A percentile compares a stretch with the other conserved stretches of the same genome.
These are phyloP conservation scores for Boletus subcaerulescens DNA, from an alignment of 768 basidiomycete genomes.

Conservation along the genomic window DNA sequence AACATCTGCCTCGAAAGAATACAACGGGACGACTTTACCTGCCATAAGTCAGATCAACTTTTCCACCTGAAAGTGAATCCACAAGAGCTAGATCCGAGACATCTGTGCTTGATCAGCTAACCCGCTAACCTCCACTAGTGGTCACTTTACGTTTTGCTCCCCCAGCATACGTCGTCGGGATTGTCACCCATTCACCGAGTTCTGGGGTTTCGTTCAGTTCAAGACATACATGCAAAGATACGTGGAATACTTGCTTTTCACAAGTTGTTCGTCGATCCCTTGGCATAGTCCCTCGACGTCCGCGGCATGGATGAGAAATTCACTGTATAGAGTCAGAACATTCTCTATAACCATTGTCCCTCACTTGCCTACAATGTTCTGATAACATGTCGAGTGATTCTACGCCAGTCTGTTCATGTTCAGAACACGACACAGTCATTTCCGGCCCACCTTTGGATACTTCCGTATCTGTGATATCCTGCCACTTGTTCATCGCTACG, in stretches of 20 bases:
- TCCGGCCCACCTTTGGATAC: constrained; percentile 65
- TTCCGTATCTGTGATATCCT: constrained; percentile 91
- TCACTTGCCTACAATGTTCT: constrained; percentile 70
- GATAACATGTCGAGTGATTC: constrained; percentile 77
- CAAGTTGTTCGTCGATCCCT: constrained; percentile 91
- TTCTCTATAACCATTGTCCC: background rate
- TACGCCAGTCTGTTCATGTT: constrained; percentile 29
- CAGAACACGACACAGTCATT: background rate
- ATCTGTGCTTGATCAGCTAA: constrained; percentile 44
- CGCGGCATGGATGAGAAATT: constrained; percentile 96
- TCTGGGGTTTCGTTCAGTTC: constrained; percentile 42
- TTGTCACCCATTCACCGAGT: constrained; percentile 86
- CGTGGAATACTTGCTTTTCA: constrained; percentile 52
- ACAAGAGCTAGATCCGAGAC: constrained; percentile 81
- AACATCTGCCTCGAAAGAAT: background rate
- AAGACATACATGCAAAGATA: background rate
- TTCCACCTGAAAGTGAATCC: constrained; percentile 72
- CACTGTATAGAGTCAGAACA: constrained; percentile 47
- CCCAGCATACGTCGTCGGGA: constrained; percentile 96
- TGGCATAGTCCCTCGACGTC: constrained; percentile 97
- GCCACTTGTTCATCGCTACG: constrained; percentile 99
- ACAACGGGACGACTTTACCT: constrained; percentile 26
- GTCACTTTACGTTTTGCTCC: constrained; percentile 74
- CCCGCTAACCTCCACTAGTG: background rate
- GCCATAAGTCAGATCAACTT: constrained; percentile 48